These are phyloP conservation scores for Colletotrichum caudatum DNA, from an alignment of 2,329 filamentous ascomycete genomes.

Conservation along the genomic window DNA sequence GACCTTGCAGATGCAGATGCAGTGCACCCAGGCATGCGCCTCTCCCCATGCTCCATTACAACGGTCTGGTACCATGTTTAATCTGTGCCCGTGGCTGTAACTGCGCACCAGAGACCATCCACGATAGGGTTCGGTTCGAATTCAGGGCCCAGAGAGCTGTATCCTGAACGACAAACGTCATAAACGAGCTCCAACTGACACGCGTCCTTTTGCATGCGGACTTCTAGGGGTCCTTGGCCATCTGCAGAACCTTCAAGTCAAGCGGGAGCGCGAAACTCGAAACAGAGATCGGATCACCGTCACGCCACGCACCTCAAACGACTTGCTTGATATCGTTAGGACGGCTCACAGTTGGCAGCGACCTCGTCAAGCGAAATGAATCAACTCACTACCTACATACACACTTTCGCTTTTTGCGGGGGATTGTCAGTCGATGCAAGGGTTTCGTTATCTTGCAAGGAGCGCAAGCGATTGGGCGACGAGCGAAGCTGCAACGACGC, in stretches of 20 bases:
- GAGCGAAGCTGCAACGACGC: slow-evolving; percentile 32
- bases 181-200: slow-evolving; percentile 6
- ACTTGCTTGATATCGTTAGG: slow-evolving; percentile 17
- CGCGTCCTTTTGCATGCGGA: slow-evolving; percentile 8
- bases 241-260: slow-evolving; percentile 1
- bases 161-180: slow-evolving; percentile 8
- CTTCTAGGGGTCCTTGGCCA: not conserved
- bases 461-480: slow-evolving; percentile 42
- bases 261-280: slow-evolving; percentile 1
- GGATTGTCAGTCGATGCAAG: slow-evolving; percentile 34
- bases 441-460: slow-evolving; percentile 29
- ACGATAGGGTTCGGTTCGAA: slow-evolving; percentile 1
- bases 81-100: slow-evolving; percentile 19
- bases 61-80: slow-evolving; percentile 24
- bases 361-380: slow-evolving; percentile 20
- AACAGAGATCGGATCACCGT: slow-evolving; percentile 8
- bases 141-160: slow-evolving; percentile 16
- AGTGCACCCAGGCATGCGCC: slow-evolving; percentile 14
- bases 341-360: not conserved
- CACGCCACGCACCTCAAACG: slow-evolving; percentile 26
- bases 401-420: slow-evolving; percentile 26
- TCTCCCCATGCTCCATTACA: slow-evolving; percentile 15
- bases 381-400: slow-evolving; percentile 3
- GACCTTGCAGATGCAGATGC: slow-evolving; percentile 5
- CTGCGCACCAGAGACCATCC: slow-evolving; percentile 14